Conservation (phyloP, 306 rosid genomes). For the Carpinus fangiana region DNA sequence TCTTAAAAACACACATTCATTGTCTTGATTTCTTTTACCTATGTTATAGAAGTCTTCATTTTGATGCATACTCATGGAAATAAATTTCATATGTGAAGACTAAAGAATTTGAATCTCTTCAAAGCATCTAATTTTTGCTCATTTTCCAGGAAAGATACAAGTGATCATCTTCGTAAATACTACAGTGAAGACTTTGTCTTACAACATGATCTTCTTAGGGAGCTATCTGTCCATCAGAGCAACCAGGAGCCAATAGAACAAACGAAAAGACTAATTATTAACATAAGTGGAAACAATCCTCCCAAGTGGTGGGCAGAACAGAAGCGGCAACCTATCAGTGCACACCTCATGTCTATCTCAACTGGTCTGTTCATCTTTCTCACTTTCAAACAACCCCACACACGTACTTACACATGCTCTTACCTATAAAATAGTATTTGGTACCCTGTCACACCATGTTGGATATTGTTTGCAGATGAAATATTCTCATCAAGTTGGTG, state of each 20-base stretch:
- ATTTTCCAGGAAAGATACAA: constrained; percentile 40
- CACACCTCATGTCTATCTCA: constrained; percentile 55
- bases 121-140: not conserved
- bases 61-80: not conserved
- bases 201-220: constrained; percentile 61
- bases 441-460: constrained; percentile 4
- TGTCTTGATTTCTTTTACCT: not conserved
- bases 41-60: not conserved
- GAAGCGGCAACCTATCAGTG: constrained; percentile 34
- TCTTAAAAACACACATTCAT: not conserved
- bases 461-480: constrained; percentile 53
- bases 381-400: not conserved
- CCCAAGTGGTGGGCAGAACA: constrained; percentile 56
- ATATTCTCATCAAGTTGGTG: constrained; percentile 44
- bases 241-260: constrained; percentile 26
- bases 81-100: not conserved
- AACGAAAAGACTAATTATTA: constrained; percentile 49
- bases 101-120: not conserved
- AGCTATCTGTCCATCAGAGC: constrained; percentile 50
- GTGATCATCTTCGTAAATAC: constrained; percentile 24
- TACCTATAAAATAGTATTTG: not conserved
- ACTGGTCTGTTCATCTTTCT: constrained; percentile 47
- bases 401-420: not conserved
- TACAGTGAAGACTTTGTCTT: constrained; percentile 49
- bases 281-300: constrained; percentile 41